Base-by-base conservation (phyloP, 1,139 yeast species). In the Debaryomyces robertsiae region DNA sequence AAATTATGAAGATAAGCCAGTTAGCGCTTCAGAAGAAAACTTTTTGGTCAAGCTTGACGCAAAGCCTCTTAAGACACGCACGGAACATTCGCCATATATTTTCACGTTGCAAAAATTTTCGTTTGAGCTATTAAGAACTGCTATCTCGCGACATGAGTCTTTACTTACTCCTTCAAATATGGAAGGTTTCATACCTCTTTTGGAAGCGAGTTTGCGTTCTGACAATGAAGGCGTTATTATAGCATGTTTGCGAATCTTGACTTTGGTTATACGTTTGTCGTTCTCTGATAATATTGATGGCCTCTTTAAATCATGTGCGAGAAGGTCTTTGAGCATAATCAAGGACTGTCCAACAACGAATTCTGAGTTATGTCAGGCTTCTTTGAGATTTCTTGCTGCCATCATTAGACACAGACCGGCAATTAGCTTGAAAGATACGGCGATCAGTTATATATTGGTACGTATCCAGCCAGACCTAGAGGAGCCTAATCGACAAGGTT, bases 401-500 rank as follows among this genome's bases (percentile, higher is more conserved):
- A 73, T 89, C 23, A 71, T 93, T 35, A 79, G 91, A 52, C 83
- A 84, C 49, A 83, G 81, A 53, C 75, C 78, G 3, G 83, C 82
- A 33, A 69, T 89, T 38, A 69, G 76, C 36, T 61, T 91, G 51
- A 86, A 85, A 53, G 87, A 84, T 35, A 67, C 81, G 1, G 89
- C 96, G 0, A 60, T 91, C 32, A 83, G 89, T 42, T 89, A 86
- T 55, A 68, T 93, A 23, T 65, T 94, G 49, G 77, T 80, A n/a
- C 76, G 89, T 47, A 70, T 93, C 42, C 81, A 79, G 56, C 95
- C 97, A 1, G 98, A 93, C 63, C 67, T 94, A 44, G 94, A 88
- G 55, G 97, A 93, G 53, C 96, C 96, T 3, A 84, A 80, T 51
- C 79, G 84, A 46, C 98, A 93, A 61, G 93, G 95, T 30, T 72